Evolutionary conservation across 257 asterid species (phyloP), one percentile per base, ranked within the genome.

Genomic region (Nicotiana obtusifolia): DNA sequence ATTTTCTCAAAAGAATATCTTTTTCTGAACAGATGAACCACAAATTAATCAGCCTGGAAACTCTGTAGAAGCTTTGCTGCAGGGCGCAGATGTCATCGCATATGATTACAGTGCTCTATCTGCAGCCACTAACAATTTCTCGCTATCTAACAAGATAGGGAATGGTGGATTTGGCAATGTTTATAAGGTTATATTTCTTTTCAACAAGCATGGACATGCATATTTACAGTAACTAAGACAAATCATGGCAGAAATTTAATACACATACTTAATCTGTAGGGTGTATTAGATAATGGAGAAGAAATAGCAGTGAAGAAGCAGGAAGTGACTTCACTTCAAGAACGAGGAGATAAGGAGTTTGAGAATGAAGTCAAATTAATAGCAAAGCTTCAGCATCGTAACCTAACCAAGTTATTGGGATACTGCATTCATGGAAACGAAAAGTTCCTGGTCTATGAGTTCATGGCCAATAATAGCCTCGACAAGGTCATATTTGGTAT

Each of bases 161-260:
- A 81, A 87, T 83, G 90, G 93, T 26, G 93, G 91, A 41, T 90
- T 88, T 82, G 93, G 89, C 47, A 79, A 84, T 13, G 93, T 88
- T 78, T 90, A 87, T 59, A 66, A 86, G 91, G 89, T 84, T 84
- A 22, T 3, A 14, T 35, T 61, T 80, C 22, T 19, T 35, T 30
- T 19, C 10, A 5, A 3, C 11, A 59, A 64, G 19, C 10, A 76
- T 5, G 41, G 24, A 60, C 30, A 53, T 35, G 31, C 52, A 22
- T n/a, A 64, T 73, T 68, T 80, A 28, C 26, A 14, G 19, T 52
- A 41, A 69, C 4, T 8, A 66, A n/a, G n/a, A 76, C 24, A 76
- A 80, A 14, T 13, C 10, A 5, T 24, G 13, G 28, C 68, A 19
- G 33, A 15, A 28, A 64, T 35, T 17, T 78, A 53, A 77, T n/a